A percentile compares a stretch with the other conserved stretches of the same genome.
phyloP scores from a whole-genome alignment of 2,329 filamentous ascomycete species.

The Aspergillus oerlinghausenensis region DNA sequence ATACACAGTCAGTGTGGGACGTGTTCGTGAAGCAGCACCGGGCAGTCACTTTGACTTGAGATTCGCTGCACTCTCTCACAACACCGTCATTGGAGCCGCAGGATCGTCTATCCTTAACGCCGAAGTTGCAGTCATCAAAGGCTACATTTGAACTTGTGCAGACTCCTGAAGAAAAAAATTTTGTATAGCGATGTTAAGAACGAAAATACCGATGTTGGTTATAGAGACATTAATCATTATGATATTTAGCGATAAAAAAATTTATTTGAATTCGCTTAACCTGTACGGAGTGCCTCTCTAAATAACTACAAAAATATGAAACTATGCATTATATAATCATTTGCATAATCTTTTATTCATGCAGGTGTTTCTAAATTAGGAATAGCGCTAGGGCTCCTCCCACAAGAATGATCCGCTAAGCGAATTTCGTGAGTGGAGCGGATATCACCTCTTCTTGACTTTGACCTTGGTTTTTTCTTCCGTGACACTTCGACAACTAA shows the following conservation, averaged over 20 bases:
- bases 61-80: constrained; percentile 89
- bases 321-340: constrained; percentile 1
- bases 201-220: constrained; percentile 11
- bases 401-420: constrained; percentile 30
- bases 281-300: too few species aligned
- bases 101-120: constrained; percentile 93
- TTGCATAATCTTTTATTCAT: neutral
- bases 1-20: constrained; percentile 86
- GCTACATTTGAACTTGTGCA: constrained; percentile 57
- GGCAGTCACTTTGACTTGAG: constrained; percentile 90
- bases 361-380: constrained; percentile 12
- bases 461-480: constrained; percentile 18
- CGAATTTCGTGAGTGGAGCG: constrained; percentile 24
- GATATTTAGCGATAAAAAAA: neutral
- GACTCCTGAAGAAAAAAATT: constrained; percentile 1
- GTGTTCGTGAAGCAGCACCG: constrained; percentile 73
- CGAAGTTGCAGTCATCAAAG: constrained; percentile 86
- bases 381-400: constrained; percentile 29
- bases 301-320: neutral
- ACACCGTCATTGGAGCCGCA: constrained; percentile 91
- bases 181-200: constrained; percentile 12
- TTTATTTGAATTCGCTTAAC: neutral
- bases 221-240: neutral
- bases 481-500: constrained; percentile 36
- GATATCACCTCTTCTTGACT: constrained; percentile 18